A percentile compares a stretch with the other conserved stretches of the same genome.
Evolutionary conservation across 2,329 filamentous ascomycete species (phyloP).

Genomic region (Colletotrichum phormii): DNA sequence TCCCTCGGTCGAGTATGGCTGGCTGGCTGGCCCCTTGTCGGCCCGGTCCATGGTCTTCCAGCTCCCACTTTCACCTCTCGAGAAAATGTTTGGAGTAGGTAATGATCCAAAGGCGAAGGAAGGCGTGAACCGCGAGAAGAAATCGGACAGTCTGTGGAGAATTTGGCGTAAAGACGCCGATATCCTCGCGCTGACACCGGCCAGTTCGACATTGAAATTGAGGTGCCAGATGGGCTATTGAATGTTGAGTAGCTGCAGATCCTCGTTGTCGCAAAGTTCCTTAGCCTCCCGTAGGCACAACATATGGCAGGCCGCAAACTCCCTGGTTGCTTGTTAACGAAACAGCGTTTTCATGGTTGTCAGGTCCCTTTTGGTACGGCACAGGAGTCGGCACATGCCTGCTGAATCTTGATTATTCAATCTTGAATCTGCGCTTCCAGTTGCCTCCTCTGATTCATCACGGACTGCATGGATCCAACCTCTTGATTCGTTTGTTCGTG

Average conservation of each 20-base stretch:
- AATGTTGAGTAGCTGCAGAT: not conserved
- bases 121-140: not conserved
- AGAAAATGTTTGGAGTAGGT: not conserved
- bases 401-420: not conserved
- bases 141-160: not conserved
- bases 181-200: not conserved
- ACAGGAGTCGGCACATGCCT: not conserved
- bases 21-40: constrained; percentile 13
- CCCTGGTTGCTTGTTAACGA: not conserved
- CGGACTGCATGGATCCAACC: not conserved
- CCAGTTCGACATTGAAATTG: not conserved
- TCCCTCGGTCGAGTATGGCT: constrained; percentile 14
- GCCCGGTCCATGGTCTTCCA: constrained; percentile 24
- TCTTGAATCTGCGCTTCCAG: not conserved
- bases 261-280: not conserved
- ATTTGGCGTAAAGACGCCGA: not conserved
- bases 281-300: not conserved
- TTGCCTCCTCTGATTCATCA: constrained; percentile 9
- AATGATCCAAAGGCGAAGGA: not conserved
- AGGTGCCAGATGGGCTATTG: not conserved
- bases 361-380: constrained; percentile 6
- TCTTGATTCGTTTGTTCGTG: constrained; percentile 3
- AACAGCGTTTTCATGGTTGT: not conserved
- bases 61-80: not conserved
- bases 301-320: not conserved